These are phyloP conservation scores for Linnemannia zychae DNA, from an alignment of 192 early-diverging fungal genomes.

Conservation along the genomic window DNA sequence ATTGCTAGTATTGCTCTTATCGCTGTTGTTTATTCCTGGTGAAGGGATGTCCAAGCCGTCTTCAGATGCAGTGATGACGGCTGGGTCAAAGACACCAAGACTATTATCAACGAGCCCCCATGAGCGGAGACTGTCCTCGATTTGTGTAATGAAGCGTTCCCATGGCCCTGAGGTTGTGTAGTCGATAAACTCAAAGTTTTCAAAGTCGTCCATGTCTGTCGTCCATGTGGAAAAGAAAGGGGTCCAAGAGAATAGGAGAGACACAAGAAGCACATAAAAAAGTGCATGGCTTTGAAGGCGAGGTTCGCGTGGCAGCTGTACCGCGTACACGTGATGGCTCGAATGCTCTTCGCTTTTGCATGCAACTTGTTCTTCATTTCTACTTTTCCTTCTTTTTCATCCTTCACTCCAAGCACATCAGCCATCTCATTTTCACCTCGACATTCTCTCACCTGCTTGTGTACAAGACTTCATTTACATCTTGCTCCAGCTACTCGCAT, in stretches of 20 bases:
- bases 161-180: conserved; percentile 81
- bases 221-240: not conserved
- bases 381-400: not conserved
- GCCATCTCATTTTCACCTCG: not conserved
- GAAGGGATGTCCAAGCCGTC: not conserved
- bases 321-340: no score
- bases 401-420: not conserved
- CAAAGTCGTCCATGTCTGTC: conserved; percentile 66
- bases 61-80: not conserved
- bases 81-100: conserved; percentile 62
- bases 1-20: not conserved
- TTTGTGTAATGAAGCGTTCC: conserved; percentile 74
- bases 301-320: not conserved
- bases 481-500: not conserved
- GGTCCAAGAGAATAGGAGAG: not conserved
- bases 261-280: not conserved
- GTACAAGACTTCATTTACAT: not conserved
- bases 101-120: conserved; percentile 70
- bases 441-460: not conserved
- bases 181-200: conserved; percentile 82
- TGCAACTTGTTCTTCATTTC: no score
- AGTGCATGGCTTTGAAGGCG: not conserved
- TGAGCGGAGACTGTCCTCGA: conserved; percentile 70
- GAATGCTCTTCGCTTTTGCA: no score
- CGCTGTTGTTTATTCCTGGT: not conserved